Evolutionary conservation across 179 eudicot species (phyloP), one percentile per base, ranked within the genome.

Genomic region (Pouteria campechiana): DNA sequence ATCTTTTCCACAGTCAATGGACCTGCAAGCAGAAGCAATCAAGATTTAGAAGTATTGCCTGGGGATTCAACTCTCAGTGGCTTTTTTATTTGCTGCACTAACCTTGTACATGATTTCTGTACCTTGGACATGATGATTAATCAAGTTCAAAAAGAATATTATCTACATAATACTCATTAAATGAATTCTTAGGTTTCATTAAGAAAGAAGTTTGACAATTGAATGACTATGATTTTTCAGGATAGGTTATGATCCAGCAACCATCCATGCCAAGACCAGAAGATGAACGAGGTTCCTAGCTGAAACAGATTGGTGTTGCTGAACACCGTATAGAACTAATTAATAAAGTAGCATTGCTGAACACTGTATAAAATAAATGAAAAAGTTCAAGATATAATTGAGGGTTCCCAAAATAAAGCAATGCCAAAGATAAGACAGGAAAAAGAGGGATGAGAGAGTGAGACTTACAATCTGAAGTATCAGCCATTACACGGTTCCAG

Each of bases 401-500:
- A 22, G 2, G 16, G 31, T 31, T 25, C 25, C 5, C 33, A 47
- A 6, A 8, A 20, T 28, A 5, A 14, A 32, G 25, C 16, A 2
- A 4, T 11, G 31, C 8, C 29, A 3, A 25, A n/a, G 4, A 18
- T 5, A 2, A 9, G 6, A 43, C 9, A 17, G n/a, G 11, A 4
- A 11, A 48, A 14, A 22, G 11, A 31, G 45, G 36, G 22, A 22
- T 14, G 33, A 57, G 18, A 10, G 4, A 2, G 25, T 2, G 13
- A 1, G 11, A 50, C 87, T 74, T 49, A 88, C 97, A 32, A 32
- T 60, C 41, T 17, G 80, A 78, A 67, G 83, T 83, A 29, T 67
- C 73, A 1, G 72, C 67, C 78, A 75, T 73, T 37, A 80, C 16
- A 14, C 48, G 63, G 29, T 73, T 72, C 97, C 97, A 84, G 73